Base-by-base conservation (phyloP, 352 stramenopile genomes). In the Pythium sp. region DNA sequence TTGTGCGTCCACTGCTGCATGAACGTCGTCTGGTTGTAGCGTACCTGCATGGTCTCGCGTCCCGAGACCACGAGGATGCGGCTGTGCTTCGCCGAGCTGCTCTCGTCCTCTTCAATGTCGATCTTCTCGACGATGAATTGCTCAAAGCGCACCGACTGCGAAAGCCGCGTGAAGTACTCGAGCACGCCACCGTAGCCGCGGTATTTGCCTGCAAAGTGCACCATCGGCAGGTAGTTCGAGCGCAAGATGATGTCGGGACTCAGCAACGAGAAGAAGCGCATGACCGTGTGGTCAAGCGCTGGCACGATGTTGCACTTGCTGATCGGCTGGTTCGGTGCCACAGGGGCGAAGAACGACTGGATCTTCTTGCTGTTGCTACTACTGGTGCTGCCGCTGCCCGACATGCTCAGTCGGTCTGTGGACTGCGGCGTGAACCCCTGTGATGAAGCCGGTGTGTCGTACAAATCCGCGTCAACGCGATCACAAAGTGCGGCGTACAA, bases 151-250 rank as follows among this genome's bases (percentile, higher is more conserved):
- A 90, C 87, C 7, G 86, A 89, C 58, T 87, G 72, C 26, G 84
- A 76, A 6, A 95, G 65, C 34, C 86, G 77, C 54, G 83, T 73
- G 65, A 95, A 89, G 60, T 87, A 95, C 66, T 95, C 86, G 12
- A 95, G 72, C 12, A 95, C 82, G 34, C 87, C 87, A 12, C 72
- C 73, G 72, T 81, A 93, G 22, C 84, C 86, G 20, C 87, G 87
- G 60, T 89, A 95, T 47, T 92, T 94, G 56, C 87, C 87, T 60
- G 90, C 84, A 34, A 95, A 95, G n/a, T 84, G 86, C 47, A 95
- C 87, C 87, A 95, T 95, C n/a, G 87, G 87, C 26, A 95, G 70
- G 69, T 95, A 95, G 51, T 95, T 95, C 46, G 86, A 93, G 12
- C 87, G 86, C 53, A 95, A 58, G 18, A 91, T 87, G 49, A 95